Conservation (phyloP, 768 basidiomycete species). For the Amanita jacksonii region DNA sequence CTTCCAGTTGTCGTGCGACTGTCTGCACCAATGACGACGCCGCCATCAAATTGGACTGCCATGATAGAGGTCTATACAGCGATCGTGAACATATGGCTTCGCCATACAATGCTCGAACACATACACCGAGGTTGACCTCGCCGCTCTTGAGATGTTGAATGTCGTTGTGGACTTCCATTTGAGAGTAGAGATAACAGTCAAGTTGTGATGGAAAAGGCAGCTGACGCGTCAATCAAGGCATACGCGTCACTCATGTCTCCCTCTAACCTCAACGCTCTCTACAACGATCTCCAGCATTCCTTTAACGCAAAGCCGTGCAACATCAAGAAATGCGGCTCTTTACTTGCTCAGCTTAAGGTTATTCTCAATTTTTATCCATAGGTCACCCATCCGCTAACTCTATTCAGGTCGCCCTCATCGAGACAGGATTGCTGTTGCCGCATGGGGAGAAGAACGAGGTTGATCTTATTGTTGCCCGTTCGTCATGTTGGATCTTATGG, state of each 20-base stretch:
- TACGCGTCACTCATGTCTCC: slow-evolving; percentile 22
- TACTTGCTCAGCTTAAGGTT: slow-evolving; percentile 75
- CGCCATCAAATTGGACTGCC: slow-evolving; percentile 94
- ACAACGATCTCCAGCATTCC: slow-evolving; percentile 56
- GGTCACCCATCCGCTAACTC: background rate
- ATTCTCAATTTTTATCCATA: background rate
- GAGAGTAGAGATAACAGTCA: slow-evolving; percentile 16
- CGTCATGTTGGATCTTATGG: slow-evolving; percentile 17
- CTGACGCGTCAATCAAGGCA: slow-evolving; percentile 46
- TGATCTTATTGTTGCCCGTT: slow-evolving; percentile 70
- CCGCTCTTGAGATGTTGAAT: slow-evolving; percentile 84
- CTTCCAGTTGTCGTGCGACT: slow-evolving; percentile 93
- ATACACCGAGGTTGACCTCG: slow-evolving; percentile 93
- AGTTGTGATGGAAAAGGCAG: too few species aligned
- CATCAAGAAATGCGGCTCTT: slow-evolving; percentile 50
- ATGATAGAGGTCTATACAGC: slow-evolving; percentile 88
- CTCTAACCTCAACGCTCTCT: slow-evolving; percentile 37
- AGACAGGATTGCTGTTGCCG: slow-evolving; percentile 72
- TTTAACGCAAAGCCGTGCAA: slow-evolving; percentile 61
- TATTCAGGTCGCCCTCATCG: slow-evolving; percentile 62
- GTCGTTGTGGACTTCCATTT: slow-evolving; percentile 59
- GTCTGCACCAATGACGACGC: slow-evolving; percentile 96
- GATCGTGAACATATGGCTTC: background rate
- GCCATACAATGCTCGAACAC: slow-evolving; percentile 22
- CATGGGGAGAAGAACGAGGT: slow-evolving; percentile 48